Base-by-base conservation (phyloP, 441 rosid species). In the Erysimum pusillum region DNA sequence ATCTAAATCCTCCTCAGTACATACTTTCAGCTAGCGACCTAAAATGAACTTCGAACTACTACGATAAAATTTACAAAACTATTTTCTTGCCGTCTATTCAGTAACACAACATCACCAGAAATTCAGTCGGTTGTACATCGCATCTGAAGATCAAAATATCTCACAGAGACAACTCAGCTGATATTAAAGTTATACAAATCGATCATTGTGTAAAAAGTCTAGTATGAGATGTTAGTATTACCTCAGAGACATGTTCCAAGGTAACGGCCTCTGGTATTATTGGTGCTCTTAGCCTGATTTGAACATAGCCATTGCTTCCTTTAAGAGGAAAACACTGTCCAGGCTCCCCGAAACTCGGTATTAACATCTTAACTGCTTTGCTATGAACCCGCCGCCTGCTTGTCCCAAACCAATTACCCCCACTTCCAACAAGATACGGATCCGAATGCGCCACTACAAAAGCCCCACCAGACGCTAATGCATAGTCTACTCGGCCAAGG, bases 311-410 rank as follows among this genome's bases (percentile, higher is more conserved):
- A 57, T 57, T 65, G 54, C 84, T 88, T 56, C 98, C 98, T 83
- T 85, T 91, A 80, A 93, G 57, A 1, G 98, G 85, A 85, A 96
- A 93, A 82, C 99, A 93, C 82, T 90, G 93, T 2, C 99, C 98
- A 17, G 98, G 97, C 86, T 96, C 96, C 59, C 96, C 98, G 35
- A 91, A 96, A 84, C 99, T 92, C 2, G 99, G 99, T 67, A 75
- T 85, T 83, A 96, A 82, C 91, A 96, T 89, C 87, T 83, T 92
- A 39, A 77, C 67, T 1, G 98, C 93, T 62, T 85, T 83, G 12
- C 54, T 58, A 67, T 87, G 89, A 80, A 83, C 90, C 41, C 82
- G 81, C 13, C 74, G 35, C 42, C 32, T 25, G 54, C 46, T 68
- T 15, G 63, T 52, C 4, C 58, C 54, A 44, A 88, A 80, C 97